Evolutionary conservation across 78 protist genomes (phyloP).

Genomic region (Isochrysis galbana): DNA sequence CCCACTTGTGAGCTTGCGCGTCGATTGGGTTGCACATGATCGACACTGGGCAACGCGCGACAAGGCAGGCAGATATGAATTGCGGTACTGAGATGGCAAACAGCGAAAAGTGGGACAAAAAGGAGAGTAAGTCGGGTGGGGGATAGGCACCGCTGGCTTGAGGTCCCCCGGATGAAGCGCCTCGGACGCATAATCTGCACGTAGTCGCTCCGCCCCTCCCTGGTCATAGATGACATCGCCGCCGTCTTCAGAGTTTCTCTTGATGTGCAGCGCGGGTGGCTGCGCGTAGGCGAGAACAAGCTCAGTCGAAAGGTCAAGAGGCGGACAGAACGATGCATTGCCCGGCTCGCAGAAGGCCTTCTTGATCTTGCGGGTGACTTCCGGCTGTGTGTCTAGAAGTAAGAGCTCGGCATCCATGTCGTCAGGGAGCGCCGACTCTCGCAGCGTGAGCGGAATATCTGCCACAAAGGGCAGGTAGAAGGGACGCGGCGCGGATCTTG

Average conservation of each 20-base stretch:
- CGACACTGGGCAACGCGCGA: too few species aligned
- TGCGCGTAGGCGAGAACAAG: background rate
- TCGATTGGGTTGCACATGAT: too few species aligned
- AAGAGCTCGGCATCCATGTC: background rate
- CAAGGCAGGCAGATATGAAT: too few species aligned
- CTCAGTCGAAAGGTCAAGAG: background rate
- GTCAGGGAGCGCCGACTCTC: background rate
- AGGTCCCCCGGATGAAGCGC: constrained; percentile 27
- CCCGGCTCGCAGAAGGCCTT: constrained; percentile 75
- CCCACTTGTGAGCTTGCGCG: too few species aligned
- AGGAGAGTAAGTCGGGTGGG: too few species aligned
- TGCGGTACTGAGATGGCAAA: too few species aligned
- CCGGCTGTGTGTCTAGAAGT: background rate
- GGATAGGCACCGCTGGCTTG: constrained; percentile 49
- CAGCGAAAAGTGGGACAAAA: too few species aligned
- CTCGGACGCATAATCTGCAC: background rate
- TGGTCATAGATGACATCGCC: constrained; percentile 44
- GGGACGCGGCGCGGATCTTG: too few species aligned
- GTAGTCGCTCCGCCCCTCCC: background rate
- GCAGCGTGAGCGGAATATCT: background rate
- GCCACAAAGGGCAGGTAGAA: background rate
- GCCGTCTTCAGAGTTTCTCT: constrained; percentile 46
- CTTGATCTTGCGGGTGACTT: constrained; percentile 70
- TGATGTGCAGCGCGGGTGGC: background rate
- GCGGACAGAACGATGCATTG: background rate